Conservation (phyloP, 73 alveolate species). For the Paramecium bursaria region DNA sequence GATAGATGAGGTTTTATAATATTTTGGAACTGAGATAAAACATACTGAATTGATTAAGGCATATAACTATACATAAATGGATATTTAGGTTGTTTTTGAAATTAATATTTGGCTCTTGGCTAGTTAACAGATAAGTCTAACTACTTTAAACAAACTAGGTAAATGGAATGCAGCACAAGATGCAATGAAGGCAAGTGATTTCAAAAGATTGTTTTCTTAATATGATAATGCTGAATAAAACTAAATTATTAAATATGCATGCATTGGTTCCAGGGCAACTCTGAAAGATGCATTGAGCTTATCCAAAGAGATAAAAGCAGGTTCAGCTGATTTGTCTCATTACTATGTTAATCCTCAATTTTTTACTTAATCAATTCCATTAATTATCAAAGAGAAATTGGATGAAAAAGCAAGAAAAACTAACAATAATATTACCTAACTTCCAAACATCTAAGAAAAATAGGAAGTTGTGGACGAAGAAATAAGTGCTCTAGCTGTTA, state of each 20-base stretch:
- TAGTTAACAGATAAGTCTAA: conserved; percentile 4
- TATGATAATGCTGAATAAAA: conserved; percentile 25
- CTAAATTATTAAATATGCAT: conserved; percentile 11
- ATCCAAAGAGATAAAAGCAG: background rate
- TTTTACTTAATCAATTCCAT: conserved; percentile 20
- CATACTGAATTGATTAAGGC: conserved; percentile 1
- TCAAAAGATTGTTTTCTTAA: conserved; percentile 41
- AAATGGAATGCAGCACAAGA: conserved; percentile 41
- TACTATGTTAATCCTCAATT: conserved; percentile 13
- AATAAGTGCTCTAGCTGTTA: background rate
- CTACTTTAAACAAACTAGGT: conserved; percentile 54
- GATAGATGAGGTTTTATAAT: background rate
- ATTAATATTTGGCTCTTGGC: conserved; percentile 10
- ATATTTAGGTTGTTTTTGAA: conserved; percentile 18
- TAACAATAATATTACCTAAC: background rate
- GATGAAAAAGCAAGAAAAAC: conserved; percentile 21
- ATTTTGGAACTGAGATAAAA: conserved; percentile 20
- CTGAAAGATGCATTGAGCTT: conserved; percentile 16
- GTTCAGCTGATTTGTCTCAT: conserved; percentile 31
- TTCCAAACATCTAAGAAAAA: background rate
- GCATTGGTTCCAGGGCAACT: conserved; percentile 19
- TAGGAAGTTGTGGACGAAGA: conserved; percentile 1
- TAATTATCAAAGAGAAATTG: background rate
- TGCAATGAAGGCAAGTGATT: conserved; percentile 19
- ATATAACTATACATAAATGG: background rate